Percentiles rank a stretch among this genome's conserved stretches.
Conservation (phyloP, 2,329 filamentous ascomycete genomes). For the Claviceps africana region DNA sequence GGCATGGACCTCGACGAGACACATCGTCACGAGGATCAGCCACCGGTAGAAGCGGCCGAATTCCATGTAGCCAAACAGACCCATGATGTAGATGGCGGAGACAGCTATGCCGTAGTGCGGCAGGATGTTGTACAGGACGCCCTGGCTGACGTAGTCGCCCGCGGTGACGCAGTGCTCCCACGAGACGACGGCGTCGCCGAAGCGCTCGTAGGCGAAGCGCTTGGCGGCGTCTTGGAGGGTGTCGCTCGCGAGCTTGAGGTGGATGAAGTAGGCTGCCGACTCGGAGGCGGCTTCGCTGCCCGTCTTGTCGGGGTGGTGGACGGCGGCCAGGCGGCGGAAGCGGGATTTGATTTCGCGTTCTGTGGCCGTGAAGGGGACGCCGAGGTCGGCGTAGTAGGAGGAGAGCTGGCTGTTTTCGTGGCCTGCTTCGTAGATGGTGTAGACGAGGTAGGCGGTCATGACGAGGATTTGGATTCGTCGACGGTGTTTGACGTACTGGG, state of each 20-base stretch:
- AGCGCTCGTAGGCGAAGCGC: conserved; percentile 80
- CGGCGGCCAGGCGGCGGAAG: conserved; percentile 62
- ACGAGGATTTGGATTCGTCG: conserved; percentile 73
- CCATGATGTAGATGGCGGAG: conserved; percentile 44
- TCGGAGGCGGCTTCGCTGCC: conserved; percentile 20
- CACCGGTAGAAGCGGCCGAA: conserved; percentile 54
- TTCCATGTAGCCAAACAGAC: conserved; percentile 52
- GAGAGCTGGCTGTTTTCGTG: conserved; percentile 57
- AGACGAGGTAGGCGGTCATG: conserved; percentile 69
- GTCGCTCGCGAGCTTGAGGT: conserved; percentile 72
- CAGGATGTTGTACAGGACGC: conserved; percentile 41
- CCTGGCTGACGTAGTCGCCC: conserved; percentile 57
- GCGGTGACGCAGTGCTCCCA: conserved; percentile 56
- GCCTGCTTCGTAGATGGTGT: conserved; percentile 88
- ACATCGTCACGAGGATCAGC: conserved; percentile 39
- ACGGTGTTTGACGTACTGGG: conserved; percentile 58
- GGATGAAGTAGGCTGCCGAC: conserved; percentile 50
- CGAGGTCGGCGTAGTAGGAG: conserved; percentile 69
- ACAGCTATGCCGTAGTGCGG: conserved; percentile 49
- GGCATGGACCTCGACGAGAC: conserved; percentile 42
- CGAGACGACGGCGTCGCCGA: conserved; percentile 56
- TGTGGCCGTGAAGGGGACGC: conserved; percentile 51
- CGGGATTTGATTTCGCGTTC: conserved; percentile 70
- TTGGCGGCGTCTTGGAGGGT: conserved; percentile 62
- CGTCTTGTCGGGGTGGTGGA: conserved; percentile 77